These are phyloP conservation scores for Leptographium flavum DNA, from an alignment of 2,329 filamentous ascomycete genomes.

Conservation along the genomic window DNA sequence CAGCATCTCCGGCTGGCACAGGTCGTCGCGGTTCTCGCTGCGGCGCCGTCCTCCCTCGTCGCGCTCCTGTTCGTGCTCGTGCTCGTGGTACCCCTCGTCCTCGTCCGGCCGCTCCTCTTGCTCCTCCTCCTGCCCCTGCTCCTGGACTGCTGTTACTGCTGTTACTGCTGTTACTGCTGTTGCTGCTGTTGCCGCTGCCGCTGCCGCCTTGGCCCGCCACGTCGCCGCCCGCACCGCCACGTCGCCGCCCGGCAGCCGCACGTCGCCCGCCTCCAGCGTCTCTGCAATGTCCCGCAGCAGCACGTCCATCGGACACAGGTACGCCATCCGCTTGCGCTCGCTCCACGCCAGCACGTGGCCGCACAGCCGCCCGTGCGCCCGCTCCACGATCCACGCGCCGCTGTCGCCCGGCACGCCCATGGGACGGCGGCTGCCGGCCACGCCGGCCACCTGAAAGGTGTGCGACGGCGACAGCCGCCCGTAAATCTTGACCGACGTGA, in stretches of 20 bases:
- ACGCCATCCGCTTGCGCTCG: constrained; percentile 64
- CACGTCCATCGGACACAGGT: constrained; percentile 92
- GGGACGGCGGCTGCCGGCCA: not conserved
- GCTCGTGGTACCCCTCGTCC: not conserved
- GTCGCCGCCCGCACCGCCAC: constrained; percentile 18
- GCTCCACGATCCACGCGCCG: constrained; percentile 84
- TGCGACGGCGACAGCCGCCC: constrained; percentile 70
- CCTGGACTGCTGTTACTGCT: too few relatives aligned
- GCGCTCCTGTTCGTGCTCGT: not conserved
- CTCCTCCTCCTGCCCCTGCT: too few relatives aligned
- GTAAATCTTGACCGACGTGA: constrained; percentile 77
- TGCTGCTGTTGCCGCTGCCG: too few relatives aligned
- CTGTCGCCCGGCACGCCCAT: constrained; percentile 73
- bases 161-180: too few relatives aligned
- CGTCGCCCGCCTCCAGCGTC: constrained; percentile 53
- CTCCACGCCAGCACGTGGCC: constrained; percentile 88
- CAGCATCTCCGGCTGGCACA: not conserved
- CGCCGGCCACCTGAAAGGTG: constrained; percentile 38
- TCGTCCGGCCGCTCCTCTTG: not conserved
- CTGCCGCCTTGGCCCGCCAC: constrained; percentile 1
- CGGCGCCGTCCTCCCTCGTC: not conserved
- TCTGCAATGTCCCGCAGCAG: constrained; percentile 73
- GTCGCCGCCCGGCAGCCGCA: constrained; percentile 55
- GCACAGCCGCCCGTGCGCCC: constrained; percentile 62
- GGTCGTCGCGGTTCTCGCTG: not conserved